Evolutionary conservation across 495 filamentous ascomycete species (phyloP), one percentile per base, ranked within the genome.

Genomic region (Podospora comata): DNA sequence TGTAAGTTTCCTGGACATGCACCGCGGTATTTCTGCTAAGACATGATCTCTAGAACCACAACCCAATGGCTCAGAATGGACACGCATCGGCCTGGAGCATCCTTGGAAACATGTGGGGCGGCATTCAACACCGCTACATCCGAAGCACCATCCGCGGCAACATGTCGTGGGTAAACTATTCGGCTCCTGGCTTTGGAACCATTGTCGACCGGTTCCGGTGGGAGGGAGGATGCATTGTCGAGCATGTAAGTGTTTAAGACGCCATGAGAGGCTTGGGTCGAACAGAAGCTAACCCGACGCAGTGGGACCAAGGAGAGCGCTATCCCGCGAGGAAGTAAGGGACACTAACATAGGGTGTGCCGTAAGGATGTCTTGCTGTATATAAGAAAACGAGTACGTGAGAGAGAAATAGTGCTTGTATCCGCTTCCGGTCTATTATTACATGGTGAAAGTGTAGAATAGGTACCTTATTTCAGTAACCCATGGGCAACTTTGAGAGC

Each of bases 201-300:
- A 70, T 78, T n/a, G 79, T 81, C 4, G 79, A 81, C 70, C 67
- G 77, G 59, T 81, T 70, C 65, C 66, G 78, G 6, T 81, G 78
- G 79, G 79, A 79, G 18, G 73, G 65, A 28, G 78, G 78, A 2
- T 81, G 79, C 65, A 81, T 81, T 66, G 76, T 69, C 58, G 78
- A 81, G 60, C 79, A 81, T 70, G 79, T 81, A 71, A 44, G 79
- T 79, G 13, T 18, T 23, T 1, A 20, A 19, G 13, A 1, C 30
- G 4, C 34, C 28, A 4, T 26, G 16, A 18, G 19, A 3, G 7
- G 5, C 20, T 32, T 27, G 23, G 23, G 11, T 61, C 16, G 20
- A 23, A 23, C 23, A 13, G 54, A 65, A 9, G 16, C 28, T 48
- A 18, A 57, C 60, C 34, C 20, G 26, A 23, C 4, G 48, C 44